Evolutionary conservation across 352 stramenopile species (phyloP).

Genomic region (Phytophthora pluvialis): DNA sequence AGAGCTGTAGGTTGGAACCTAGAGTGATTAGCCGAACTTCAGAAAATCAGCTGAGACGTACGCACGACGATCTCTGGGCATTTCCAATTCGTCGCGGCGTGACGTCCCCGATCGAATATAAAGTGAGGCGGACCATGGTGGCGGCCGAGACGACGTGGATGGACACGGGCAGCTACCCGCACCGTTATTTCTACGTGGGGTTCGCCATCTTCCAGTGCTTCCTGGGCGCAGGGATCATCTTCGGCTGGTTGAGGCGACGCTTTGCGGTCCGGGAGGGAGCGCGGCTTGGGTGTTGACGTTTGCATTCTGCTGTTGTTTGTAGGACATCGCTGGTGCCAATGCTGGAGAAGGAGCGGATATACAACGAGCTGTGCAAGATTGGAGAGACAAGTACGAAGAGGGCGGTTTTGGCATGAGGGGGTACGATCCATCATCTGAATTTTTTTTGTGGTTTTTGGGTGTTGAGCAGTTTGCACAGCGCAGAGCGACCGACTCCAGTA

Average conservation of each 20-base stretch:
- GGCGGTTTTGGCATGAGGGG: neutral
- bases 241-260: constrained; percentile 50
- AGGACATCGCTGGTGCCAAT: constrained; percentile 69
- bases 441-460: constrained; percentile 1
- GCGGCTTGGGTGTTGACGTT: constrained; percentile 9
- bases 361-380: constrained; percentile 54
- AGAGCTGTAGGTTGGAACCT: neutral
- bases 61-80: constrained; percentile 8
- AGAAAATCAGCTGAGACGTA: constrained; percentile 27
- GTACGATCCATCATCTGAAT: neutral
- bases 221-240: constrained; percentile 64
- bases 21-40: constrained; percentile 2
- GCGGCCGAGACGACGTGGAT: constrained; percentile 35
- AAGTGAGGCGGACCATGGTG: constrained; percentile 22
- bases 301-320: constrained; percentile 3
- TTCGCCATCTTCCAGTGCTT: constrained; percentile 75
- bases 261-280: neutral
- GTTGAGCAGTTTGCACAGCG: constrained; percentile 45
- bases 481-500: constrained; percentile 68
- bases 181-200: constrained; percentile 51
- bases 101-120: neutral
- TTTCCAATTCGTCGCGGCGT: constrained; percentile 8
- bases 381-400: constrained; percentile 45
- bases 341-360: constrained; percentile 64
- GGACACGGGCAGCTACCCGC: constrained; percentile 33